Evolutionary conservation across 108 stramenopile genomes (phyloP).

Genomic region (Skeletonema marinoi): DNA sequence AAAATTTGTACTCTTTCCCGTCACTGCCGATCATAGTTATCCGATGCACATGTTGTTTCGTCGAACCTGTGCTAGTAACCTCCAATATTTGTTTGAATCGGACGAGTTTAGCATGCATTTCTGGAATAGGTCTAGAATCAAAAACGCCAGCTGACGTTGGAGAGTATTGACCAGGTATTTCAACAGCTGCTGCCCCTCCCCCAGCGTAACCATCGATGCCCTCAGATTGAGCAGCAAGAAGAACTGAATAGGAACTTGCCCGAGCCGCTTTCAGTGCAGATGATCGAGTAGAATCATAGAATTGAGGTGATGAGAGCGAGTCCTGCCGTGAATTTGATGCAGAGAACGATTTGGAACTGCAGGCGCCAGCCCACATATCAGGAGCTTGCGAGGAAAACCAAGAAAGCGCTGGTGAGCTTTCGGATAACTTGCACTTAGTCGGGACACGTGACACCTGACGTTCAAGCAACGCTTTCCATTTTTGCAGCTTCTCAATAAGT

Average conservation of each 20-base stretch:
- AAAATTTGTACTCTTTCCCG: slow-evolving; percentile 71
- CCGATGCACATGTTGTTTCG: slow-evolving; percentile 72
- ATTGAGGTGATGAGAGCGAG: slow-evolving; percentile 12
- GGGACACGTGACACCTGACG: slow-evolving; percentile 65
- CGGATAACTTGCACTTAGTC: slow-evolving; percentile 52
- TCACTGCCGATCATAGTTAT: slow-evolving; percentile 87
- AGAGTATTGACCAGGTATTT: slow-evolving; percentile 89
- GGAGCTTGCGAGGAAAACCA: slow-evolving; percentile 66
- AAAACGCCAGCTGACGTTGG: slow-evolving; percentile 57
- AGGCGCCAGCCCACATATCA: slow-evolving; percentile 79
- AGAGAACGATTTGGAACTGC: slow-evolving; percentile 37
- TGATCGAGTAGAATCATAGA: slow-evolving; percentile 54
- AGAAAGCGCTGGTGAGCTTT: slow-evolving; percentile 71
- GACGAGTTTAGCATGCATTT: slow-evolving; percentile 81
- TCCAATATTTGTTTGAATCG: slow-evolving; percentile 71
- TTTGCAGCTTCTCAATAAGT: slow-evolving; percentile 57
- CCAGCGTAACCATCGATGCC: slow-evolving; percentile 79
- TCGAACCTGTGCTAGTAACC: slow-evolving; percentile 37
- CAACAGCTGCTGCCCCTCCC: slow-evolving; percentile 75
- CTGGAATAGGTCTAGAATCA: slow-evolving; percentile 76
- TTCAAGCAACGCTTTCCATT: slow-evolving; percentile 78
- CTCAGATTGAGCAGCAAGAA: slow-evolving; percentile 53
- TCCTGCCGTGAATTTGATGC: slow-evolving; percentile 23
- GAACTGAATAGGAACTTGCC: slow-evolving; percentile 60
- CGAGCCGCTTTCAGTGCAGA: slow-evolving; percentile 69